These are phyloP conservation scores for Arabidopsis arenosa DNA, from an alignment of 345 rosid species.

Conservation along the genomic window DNA sequence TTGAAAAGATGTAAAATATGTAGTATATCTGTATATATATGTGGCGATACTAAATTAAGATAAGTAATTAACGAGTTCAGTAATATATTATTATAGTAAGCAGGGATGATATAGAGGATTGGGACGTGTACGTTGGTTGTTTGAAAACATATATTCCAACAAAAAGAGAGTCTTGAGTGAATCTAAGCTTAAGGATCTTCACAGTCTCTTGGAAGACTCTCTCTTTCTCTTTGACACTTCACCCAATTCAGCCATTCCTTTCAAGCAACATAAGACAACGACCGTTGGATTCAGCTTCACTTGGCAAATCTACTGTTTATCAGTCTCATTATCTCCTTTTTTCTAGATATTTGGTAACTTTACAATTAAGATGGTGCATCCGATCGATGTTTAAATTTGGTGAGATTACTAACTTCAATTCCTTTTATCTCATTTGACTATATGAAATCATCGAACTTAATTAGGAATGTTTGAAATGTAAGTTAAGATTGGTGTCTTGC, in stretches of 20 bases:
- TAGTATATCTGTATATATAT: neutral
- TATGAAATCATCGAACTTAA: neutral
- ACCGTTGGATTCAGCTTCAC: conserved; percentile 36
- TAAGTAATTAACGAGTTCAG: neutral
- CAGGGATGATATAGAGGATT: neutral
- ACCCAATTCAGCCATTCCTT: conserved; percentile 44
- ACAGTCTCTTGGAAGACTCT: conserved; percentile 42
- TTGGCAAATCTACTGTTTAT: conserved; percentile 16
- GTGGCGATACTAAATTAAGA: neutral
- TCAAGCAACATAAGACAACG: conserved; percentile 46
- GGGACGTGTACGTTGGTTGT: conserved; percentile 42
- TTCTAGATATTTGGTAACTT: conserved; percentile 13
- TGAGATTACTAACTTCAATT: neutral
- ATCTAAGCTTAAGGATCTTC: conserved; percentile 34
- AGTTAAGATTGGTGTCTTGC: conserved; percentile 30
- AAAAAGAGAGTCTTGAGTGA: conserved; percentile 35
- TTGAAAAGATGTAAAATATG: neutral
- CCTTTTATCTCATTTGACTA: conserved; percentile 11
- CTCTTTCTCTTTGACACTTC: conserved; percentile 35
- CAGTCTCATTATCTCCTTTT: conserved; percentile 8
- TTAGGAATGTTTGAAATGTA: conserved; percentile 26
- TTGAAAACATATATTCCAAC: conserved; percentile 44
- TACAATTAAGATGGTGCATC: conserved; percentile 36
- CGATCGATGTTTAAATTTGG: conserved; percentile 20
- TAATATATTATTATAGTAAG: conserved; percentile 1